Base-by-base conservation (phyloP, 75 land plant genomes). In the Picea sitchensis region DNA sequence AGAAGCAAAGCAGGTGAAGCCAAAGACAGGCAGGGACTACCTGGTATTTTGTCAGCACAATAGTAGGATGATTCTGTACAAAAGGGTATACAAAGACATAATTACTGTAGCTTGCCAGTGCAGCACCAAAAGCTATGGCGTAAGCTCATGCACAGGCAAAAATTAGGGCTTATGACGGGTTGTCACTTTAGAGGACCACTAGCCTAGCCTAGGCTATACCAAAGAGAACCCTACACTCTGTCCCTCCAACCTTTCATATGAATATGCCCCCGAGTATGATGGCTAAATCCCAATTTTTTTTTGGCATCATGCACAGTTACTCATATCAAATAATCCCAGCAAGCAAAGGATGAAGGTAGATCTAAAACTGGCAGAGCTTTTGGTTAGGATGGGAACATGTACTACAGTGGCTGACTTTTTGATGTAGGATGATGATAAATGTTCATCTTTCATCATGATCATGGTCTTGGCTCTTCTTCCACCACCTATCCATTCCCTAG, bases 71-170 rank as follows among this genome's bases (percentile, higher is more conserved):
- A 51, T 51, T 51, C 56, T 67, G 41, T 38, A 67, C 7, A 34
- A 38, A 15, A 6, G 32, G 8, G 36, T 13, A 38, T 32, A 67
- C 38, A 67, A 15, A 67, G 20, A 67, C 36, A 67, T 34, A 67
- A 14, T 67, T 67, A 67, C 36, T 67, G 71, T 32, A 34, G 3
- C 71, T 67, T 67, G 71, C 8, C 44, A 67, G 71, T 6, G 30
- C 71, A 67, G 18, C 20, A 17, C 71, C 44, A 67, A 67, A 67
- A 67, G 71, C 71, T 15, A 34, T 67, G 71, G 71, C 71, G 44
- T 67, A 36, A 67, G 71, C 71, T 36, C 20, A 67, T 67, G 71
- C 3, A 38, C 41, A 12, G 34, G 34, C 44, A 67, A 67, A 34
- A 18, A 32, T 30, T 34, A 34, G 71, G 41, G 41, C 17, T 32